Evolutionary conservation across 2,329 filamentous ascomycete species (phyloP).

Genomic region (Chaetomium globosum): DNA sequence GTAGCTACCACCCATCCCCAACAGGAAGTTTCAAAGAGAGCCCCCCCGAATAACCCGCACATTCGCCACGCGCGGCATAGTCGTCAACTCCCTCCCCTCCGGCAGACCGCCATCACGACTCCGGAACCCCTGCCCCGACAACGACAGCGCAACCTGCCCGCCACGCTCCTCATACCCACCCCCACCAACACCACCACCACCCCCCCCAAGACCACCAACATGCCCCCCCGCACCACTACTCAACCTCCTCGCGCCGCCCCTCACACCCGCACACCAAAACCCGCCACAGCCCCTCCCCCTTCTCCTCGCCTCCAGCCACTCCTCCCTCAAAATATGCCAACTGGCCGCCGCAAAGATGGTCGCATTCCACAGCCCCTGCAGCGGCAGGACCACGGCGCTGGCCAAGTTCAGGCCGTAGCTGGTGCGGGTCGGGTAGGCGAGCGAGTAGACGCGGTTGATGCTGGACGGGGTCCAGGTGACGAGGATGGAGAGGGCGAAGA

Average conservation of each 20-base stretch:
- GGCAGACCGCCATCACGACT: not conserved
- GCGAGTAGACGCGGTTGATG: constrained; percentile 72
- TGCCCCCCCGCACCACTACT: not conserved
- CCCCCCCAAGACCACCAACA: not conserved
- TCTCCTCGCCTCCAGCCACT: constrained; percentile 27
- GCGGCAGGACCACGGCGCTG: constrained; percentile 70
- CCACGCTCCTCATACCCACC: not conserved
- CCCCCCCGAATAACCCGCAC: constrained; percentile 34
- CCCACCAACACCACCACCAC: not conserved
- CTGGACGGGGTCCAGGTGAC: constrained; percentile 68
- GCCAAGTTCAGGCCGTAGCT: constrained; percentile 69
- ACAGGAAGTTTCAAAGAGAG: constrained; percentile 23
- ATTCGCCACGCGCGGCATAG: constrained; percentile 17
- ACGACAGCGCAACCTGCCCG: not conserved
- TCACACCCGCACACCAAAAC: not conserved
- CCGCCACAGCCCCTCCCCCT: not conserved
- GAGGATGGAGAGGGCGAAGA: constrained; percentile 62
- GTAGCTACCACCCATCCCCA: too few relatives aligned
- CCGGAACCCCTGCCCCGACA: not conserved
- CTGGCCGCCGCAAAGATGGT: constrained; percentile 74
- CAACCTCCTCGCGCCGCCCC: not conserved
- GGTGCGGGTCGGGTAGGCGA: constrained; percentile 56
- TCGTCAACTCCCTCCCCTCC: constrained; percentile 12
- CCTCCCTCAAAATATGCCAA: constrained; percentile 45
- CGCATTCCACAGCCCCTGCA: constrained; percentile 81